phyloP scores from a whole-genome alignment of 345 rosid species.

The Moricandia moricandioides region DNA sequence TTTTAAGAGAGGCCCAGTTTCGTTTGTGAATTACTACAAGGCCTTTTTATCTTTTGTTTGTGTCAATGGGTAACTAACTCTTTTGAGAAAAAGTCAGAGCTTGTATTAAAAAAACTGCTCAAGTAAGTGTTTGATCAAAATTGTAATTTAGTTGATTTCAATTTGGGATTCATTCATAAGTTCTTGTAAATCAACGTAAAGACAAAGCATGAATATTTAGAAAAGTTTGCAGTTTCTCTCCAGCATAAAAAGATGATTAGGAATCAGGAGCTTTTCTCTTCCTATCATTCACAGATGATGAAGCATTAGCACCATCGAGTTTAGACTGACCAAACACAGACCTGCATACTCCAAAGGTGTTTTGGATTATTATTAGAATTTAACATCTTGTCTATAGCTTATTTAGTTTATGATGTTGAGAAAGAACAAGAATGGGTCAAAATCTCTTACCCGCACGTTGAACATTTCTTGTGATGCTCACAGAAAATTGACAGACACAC shows the following conservation, averaged over 20 bases:
- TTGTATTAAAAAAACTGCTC: too few relatives aligned
- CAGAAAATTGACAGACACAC: conserved; percentile 94
- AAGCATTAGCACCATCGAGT: conserved; percentile 37
- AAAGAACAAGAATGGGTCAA: conserved; percentile 3
- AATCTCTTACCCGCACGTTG: conserved; percentile 78
- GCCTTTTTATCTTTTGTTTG: too few relatives aligned
- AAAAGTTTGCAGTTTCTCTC: neutral
- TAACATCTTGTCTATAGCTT: conserved; percentile 1
- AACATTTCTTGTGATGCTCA: conserved; percentile 86
- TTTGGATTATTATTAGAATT: neutral
- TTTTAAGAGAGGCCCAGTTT: neutral
- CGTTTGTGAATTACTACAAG: too few relatives aligned
- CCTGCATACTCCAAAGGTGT: conserved; percentile 40
- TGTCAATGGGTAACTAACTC: too few relatives aligned
- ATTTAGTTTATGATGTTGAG: neutral
- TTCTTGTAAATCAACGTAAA: neutral
- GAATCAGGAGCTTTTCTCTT: conserved; percentile 76
- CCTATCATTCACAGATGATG: conserved; percentile 45
- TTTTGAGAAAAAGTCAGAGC: too few relatives aligned
- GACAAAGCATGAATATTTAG: neutral
- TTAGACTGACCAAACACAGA: conserved; percentile 83
- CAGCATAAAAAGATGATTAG: conserved; percentile 26
- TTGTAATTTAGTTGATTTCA: neutral
- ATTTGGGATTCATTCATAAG: neutral
- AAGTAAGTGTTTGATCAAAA: neutral